Percentiles rank a stretch among this genome's conserved stretches.
Conservation (phyloP, 768 basidiomycete genomes). For the Hypsizygus marmoreus region DNA sequence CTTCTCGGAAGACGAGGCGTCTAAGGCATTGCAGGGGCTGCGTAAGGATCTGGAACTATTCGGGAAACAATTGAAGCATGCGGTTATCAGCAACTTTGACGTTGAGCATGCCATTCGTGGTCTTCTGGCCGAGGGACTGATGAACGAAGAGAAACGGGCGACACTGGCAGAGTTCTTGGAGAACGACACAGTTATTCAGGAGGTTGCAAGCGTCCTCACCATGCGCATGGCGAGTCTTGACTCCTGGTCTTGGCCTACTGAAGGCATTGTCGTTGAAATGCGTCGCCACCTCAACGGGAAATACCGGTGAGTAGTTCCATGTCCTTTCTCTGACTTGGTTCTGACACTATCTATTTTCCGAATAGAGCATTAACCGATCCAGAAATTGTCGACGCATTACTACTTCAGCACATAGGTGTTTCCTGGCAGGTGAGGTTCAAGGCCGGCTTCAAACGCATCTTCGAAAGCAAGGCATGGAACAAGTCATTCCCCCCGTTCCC, state of each 20-base stretch:
- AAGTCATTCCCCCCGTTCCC: conserved; percentile 15
- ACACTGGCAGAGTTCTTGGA: conserved; percentile 43
- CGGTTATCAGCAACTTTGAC: conserved; percentile 24
- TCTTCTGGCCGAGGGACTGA: conserved; percentile 35
- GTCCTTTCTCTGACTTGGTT: neutral
- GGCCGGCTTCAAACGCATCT: conserved; percentile 27
- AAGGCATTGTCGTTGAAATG: conserved; percentile 45
- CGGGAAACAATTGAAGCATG: conserved; percentile 25
- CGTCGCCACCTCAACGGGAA: conserved; percentile 50
- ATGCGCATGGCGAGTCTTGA: conserved; percentile 45
- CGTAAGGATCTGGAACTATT: conserved; percentile 30
- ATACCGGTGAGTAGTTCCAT: conserved; percentile 31
- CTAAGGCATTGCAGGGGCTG: conserved; percentile 29
- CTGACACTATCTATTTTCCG: neutral
- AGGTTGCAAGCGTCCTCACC: conserved; percentile 45
- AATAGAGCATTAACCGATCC: conserved; percentile 48
- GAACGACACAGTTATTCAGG: conserved; percentile 38
- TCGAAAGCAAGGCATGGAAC: conserved; percentile 41
- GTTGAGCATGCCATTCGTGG: conserved; percentile 35
- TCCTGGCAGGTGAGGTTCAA: conserved; percentile 43
- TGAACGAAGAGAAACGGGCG: conserved; percentile 41
- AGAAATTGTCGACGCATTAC: conserved; percentile 46
- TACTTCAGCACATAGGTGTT: conserved; percentile 46
- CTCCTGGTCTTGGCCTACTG: conserved; percentile 45
- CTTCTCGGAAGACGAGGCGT: conserved; percentile 35